phyloP scores from a whole-genome alignment of 192 early-diverging fungal species.

The Pecoramyces ruminantium region DNA sequence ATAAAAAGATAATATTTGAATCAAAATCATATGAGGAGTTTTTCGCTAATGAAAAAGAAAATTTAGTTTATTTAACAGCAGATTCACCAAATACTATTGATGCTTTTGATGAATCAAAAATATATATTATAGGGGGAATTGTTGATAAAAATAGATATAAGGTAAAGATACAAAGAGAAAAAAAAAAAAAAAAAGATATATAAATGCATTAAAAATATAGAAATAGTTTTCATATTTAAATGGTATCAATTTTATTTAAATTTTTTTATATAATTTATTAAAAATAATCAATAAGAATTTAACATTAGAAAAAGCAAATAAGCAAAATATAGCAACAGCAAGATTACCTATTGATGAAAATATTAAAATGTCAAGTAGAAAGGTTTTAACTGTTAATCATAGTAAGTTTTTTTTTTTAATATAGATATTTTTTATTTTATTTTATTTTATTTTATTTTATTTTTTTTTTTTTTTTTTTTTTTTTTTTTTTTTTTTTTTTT shows the following conservation, averaged over 20 bases:
- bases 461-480: too few species aligned
- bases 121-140: conserved; percentile 85
- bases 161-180: conserved; percentile 2
- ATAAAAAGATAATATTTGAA: neutral
- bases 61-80: conserved; percentile 76
- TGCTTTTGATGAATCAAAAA: conserved; percentile 48
- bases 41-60: conserved; percentile 19
- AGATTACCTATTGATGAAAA: conserved; percentile 76
- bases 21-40: neutral
- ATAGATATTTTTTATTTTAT: too few species aligned
- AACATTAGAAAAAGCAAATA: conserved; percentile 61
- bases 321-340: conserved; percentile 53
- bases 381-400: conserved; percentile 89
- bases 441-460: too few species aligned
- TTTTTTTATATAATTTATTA: too few species aligned
- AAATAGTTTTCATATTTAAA: too few species aligned
- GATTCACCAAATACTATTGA: conserved; percentile 63
- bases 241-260: too few species aligned
- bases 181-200: too few species aligned
- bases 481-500: too few species aligned
- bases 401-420: conserved; percentile 20
- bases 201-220: neutral
- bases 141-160: conserved; percentile 88
- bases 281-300: too few species aligned
- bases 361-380: conserved; percentile 58